Conservation (phyloP, 176 grass and related monocot species). For the Carex scoparia region DNA sequence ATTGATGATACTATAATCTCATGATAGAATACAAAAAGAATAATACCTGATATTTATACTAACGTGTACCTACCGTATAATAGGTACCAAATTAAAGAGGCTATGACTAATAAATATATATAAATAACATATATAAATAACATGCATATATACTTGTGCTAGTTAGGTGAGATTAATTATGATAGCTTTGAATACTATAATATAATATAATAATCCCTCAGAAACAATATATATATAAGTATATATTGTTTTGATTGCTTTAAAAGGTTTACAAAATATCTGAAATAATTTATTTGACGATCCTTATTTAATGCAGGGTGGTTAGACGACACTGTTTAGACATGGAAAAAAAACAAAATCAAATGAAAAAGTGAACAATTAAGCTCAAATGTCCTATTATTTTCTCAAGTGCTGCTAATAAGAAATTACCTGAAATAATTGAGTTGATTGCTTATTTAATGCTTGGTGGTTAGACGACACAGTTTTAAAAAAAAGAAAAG, state of each 20-base stretch:
- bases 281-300: neutral
- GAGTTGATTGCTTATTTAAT: neutral
- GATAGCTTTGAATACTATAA: neutral
- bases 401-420: too few species aligned
- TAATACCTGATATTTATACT: slow-evolving; percentile 15
- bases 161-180: neutral
- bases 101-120: neutral
- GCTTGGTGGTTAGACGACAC: neutral
- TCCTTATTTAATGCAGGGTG: neutral
- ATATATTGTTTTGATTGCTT: neutral
- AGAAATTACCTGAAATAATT: neutral
- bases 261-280: neutral
- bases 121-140: neutral
- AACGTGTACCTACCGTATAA: neutral
- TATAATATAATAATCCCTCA: neutral
- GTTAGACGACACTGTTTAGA: neutral
- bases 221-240: neutral
- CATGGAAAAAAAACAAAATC: neutral
- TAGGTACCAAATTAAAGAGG: neutral
- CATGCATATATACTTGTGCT: neutral
- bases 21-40: slow-evolving; percentile 8
- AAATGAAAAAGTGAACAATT: neutral
- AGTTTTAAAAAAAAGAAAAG: neutral
- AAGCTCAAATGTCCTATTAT: neutral
- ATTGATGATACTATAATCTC: slow-evolving; percentile 18